Conservation (phyloP, 2,329 filamentous ascomycete species). For the Fusarium nodosum region DNA sequence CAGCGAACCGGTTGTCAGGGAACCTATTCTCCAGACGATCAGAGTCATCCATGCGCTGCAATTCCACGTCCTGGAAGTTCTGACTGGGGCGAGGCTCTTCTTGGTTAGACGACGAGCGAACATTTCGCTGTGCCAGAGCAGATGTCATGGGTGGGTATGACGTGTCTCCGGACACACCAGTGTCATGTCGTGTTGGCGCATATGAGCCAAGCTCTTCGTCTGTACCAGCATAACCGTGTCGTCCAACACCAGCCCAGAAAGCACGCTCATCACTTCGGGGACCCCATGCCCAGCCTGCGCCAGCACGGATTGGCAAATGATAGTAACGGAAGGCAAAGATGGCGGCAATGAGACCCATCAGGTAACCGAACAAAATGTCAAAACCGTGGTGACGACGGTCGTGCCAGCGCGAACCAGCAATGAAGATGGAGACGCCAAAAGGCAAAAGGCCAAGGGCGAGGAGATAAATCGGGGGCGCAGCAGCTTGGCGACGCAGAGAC, state of each 20-base stretch:
- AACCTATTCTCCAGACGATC: constrained; percentile 35
- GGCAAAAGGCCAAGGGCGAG: constrained; percentile 78
- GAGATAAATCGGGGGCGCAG: constrained; percentile 85
- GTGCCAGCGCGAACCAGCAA: constrained; percentile 87
- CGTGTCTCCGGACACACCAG: constrained; percentile 49
- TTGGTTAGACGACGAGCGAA: constrained; percentile 18
- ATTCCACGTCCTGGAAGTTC: constrained; percentile 54
- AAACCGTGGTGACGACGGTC: constrained; percentile 94
- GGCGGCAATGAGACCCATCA: constrained; percentile 79
- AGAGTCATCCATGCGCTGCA: constrained; percentile 44
- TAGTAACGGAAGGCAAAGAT: constrained; percentile 87
- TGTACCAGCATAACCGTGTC: constrained; percentile 67
- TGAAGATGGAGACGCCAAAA: constrained; percentile 81
- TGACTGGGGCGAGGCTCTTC: constrained; percentile 34
- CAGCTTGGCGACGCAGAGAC: constrained; percentile 74
- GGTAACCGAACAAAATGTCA: constrained; percentile 87
- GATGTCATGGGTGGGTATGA: constrained; percentile 48
- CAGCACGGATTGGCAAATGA: constrained; percentile 79
- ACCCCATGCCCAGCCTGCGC: constrained; percentile 91
- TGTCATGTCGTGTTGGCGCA: constrained; percentile 26
- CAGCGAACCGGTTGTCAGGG: constrained; percentile 20
- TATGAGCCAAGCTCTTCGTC: constrained; percentile 45
- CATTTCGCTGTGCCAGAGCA: constrained; percentile 42
- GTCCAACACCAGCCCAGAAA: constrained; percentile 82
- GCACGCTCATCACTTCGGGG: constrained; percentile 79